A percentile compares a stretch with the other conserved stretches of the same genome.
Evolutionary conservation across 345 rosid genomes (phyloP).

Genomic region (Balakata baccata): DNA sequence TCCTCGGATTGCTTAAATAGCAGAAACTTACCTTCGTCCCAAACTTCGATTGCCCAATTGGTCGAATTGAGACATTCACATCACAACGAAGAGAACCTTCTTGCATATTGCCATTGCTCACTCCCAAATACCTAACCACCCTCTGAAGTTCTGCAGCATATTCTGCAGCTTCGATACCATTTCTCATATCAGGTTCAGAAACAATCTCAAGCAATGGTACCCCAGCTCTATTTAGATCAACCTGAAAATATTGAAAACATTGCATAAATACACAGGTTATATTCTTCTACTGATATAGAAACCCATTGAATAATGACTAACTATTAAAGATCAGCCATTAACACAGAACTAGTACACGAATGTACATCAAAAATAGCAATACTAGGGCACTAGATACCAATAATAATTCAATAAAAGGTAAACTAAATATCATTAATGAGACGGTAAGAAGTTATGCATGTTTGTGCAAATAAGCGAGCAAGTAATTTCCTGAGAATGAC

Average conservation of each 20-base stretch:
- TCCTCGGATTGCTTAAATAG: neutral
- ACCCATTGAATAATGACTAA: neutral
- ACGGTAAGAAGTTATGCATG: conserved; percentile 1
- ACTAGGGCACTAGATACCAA: neutral
- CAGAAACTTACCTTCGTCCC: conserved; percentile 78
- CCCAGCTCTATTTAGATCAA: conserved; percentile 93
- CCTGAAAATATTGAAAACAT: conserved; percentile 43
- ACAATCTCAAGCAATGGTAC: conserved; percentile 96
- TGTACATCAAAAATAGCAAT: neutral
- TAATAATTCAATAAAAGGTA: conserved; percentile 3
- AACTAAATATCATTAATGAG: neutral
- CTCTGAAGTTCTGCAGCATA: conserved; percentile 82
- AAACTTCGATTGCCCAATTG: conserved; percentile 67
- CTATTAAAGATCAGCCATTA: neutral
- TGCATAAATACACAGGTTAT: conserved; percentile 5
- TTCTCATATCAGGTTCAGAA: conserved; percentile 98
- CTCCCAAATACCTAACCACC: conserved; percentile 76
- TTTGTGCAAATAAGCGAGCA: conserved; percentile 20
- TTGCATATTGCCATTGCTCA: conserved; percentile 90
- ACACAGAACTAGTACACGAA: neutral
- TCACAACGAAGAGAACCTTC: conserved; percentile 97
- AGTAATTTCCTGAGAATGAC: conserved; percentile 61
- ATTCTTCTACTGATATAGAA: neutral
- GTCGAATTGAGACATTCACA: conserved; percentile 91
- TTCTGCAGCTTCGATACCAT: conserved; percentile 81